Percentiles rank a stretch among this genome's conserved stretches.
Evolutionary conservation across 1,139 yeast genomes (phyloP).

Genomic region (Candida dubliniensis): DNA sequence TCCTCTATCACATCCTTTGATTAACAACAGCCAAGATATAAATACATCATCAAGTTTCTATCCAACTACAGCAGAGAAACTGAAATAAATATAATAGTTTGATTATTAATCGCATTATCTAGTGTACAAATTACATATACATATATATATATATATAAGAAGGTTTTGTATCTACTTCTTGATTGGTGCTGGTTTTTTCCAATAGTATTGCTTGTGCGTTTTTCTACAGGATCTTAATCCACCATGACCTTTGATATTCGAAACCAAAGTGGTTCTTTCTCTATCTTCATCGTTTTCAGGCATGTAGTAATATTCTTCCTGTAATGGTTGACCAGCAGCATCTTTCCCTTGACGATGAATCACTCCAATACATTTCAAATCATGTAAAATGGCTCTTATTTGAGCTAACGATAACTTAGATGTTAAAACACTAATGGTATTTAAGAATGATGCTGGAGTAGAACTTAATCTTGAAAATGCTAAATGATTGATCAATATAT

Average conservation of each 20-base stretch:
- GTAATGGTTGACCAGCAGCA: slow-evolving; percentile 93
- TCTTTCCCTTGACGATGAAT: slow-evolving; percentile 89
- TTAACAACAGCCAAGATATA: not conserved
- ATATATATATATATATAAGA: not conserved
- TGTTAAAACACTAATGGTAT: slow-evolving; percentile 54
- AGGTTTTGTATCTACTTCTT: slow-evolving; percentile 26
- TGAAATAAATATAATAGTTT: not conserved
- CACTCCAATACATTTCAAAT: slow-evolving; percentile 68
- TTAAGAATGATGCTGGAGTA: slow-evolving; percentile 73
- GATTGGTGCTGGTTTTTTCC: slow-evolving; percentile 71
- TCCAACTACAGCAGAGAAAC: slow-evolving; percentile 3
- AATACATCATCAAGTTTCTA: slow-evolving; percentile 10
- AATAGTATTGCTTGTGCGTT: slow-evolving; percentile 88
- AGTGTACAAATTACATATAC: not conserved
- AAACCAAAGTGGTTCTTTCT: slow-evolving; percentile 68
- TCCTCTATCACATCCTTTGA: slow-evolving; percentile 22
- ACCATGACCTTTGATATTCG: slow-evolving; percentile 75
- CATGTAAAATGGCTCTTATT: slow-evolving; percentile 50
- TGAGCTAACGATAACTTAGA: slow-evolving; percentile 46
- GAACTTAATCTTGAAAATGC: slow-evolving; percentile 89
- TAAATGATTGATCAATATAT: slow-evolving; percentile 75
- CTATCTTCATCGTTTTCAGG: slow-evolving; percentile 77
- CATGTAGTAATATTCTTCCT: slow-evolving; percentile 88
- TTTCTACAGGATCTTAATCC: slow-evolving; percentile 87
- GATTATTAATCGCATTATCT: not conserved